Percentiles rank a stretch among this genome's conserved stretches.
Evolutionary conservation across 177 flowering plant genomes (phyloP).

Genomic region (Telopea speciosissima): DNA sequence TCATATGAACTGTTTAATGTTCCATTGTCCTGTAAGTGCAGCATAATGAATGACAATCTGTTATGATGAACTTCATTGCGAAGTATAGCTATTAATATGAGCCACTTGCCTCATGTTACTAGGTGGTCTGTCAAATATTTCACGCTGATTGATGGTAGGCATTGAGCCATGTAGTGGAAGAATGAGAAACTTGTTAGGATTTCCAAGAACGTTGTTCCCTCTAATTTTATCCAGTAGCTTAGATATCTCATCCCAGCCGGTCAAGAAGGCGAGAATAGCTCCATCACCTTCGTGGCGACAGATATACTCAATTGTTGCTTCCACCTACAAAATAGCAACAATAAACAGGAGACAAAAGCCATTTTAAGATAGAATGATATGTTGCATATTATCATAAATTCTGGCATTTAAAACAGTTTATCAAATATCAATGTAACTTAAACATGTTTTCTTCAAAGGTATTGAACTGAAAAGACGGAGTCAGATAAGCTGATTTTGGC

Average conservation of each 20-base stretch:
- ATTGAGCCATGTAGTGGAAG: conserved; percentile 93
- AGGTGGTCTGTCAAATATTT: conserved; percentile 91
- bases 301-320: conserved; percentile 75
- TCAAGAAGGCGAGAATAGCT: conserved; percentile 87
- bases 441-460: too few species aligned
- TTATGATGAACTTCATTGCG: not conserved
- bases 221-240: conserved; percentile 72
- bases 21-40: too few species aligned
- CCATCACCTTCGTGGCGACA: conserved; percentile 77
- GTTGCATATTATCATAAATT: too few species aligned
- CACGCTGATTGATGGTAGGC: conserved; percentile 88
- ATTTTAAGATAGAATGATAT: too few species aligned
- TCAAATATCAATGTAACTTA: too few species aligned
- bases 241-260: conserved; percentile 99
- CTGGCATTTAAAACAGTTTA: too few species aligned
- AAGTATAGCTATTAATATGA: not conserved
- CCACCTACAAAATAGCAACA: conserved; percentile 45
- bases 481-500: too few species aligned
- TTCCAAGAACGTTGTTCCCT: conserved; percentile 57
- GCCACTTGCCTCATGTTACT: conserved; percentile 50
- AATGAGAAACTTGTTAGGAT: conserved; percentile 58
- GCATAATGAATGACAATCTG: not conserved
- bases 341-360: not conserved
- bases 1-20: not conserved
- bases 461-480: too few species aligned